Conservation (phyloP, 805 yeast species). For the Spathaspora gorwiae region DNA sequence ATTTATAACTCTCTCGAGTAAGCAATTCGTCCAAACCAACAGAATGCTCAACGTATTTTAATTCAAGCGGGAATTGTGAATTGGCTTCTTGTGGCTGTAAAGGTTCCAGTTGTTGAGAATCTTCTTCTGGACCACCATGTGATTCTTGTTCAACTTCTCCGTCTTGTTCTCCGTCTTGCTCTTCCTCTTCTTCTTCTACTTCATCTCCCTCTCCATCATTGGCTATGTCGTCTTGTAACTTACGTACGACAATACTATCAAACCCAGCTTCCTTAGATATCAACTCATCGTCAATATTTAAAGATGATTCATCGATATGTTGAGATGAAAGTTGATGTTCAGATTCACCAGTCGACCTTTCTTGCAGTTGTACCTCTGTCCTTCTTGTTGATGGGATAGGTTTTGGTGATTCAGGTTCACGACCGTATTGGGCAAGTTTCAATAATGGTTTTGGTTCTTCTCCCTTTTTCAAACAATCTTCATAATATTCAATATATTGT, state of each 20-base stretch:
- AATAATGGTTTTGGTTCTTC: conserved; percentile 38
- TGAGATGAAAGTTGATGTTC: conserved; percentile 12
- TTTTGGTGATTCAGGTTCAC: too few relatives aligned
- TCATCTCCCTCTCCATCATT: conserved; percentile 7
- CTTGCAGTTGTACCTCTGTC: too few relatives aligned
- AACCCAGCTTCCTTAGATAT: conserved; percentile 8
- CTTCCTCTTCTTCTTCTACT: background rate
- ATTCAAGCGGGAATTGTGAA: background rate
- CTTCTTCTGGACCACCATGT: background rate
- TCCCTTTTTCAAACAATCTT: conserved; percentile 31
- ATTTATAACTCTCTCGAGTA: background rate
- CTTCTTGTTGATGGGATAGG: too few relatives aligned
- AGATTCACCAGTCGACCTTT: too few relatives aligned
- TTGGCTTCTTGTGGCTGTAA: background rate
- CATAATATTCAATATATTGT: conserved; percentile 51
- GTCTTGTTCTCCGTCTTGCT: background rate
- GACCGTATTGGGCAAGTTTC: background rate
- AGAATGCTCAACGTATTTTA: conserved; percentile 5
- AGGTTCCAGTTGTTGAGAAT: background rate
- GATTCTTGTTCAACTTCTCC: conserved; percentile 1
- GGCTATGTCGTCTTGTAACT: conserved; percentile 3
- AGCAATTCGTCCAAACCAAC: conserved; percentile 5
- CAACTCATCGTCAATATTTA: conserved; percentile 15
- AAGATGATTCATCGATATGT: conserved; percentile 30
- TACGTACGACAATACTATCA: conserved; percentile 5